These are phyloP conservation scores for Ganoderma lingzhi DNA, from an alignment of 1,284 basidiomycete species.

Conservation along the genomic window DNA sequence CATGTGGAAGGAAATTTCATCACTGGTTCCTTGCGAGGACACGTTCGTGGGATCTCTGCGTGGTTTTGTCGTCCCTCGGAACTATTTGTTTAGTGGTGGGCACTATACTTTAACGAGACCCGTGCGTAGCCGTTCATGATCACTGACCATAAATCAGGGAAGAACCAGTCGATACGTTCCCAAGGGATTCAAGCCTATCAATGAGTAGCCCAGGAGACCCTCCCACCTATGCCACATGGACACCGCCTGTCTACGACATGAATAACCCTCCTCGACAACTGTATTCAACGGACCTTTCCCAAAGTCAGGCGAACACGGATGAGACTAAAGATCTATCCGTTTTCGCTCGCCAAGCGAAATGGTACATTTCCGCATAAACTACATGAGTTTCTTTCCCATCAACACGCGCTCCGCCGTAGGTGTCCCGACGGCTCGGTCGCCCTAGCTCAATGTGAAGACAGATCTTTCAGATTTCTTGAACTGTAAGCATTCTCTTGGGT, in stretches of 20 bases:
- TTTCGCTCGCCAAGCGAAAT: slow-evolving; percentile 60
- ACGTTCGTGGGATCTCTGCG: background rate
- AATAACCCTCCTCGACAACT: slow-evolving; percentile 11
- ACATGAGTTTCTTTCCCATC: slow-evolving; percentile 10
- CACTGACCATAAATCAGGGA: background rate
- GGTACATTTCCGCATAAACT: slow-evolving; percentile 43
- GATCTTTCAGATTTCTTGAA: slow-evolving; percentile 58
- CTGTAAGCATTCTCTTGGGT: slow-evolving; percentile 41
- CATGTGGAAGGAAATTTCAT: background rate
- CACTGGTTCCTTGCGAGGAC: background rate
- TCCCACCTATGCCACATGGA: slow-evolving; percentile 15
- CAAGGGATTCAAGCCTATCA: background rate
- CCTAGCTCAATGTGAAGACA: slow-evolving; percentile 69
- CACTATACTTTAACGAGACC: background rate
- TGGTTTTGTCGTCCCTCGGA: background rate
- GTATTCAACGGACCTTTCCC: slow-evolving; percentile 13
- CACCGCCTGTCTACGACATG: slow-evolving; percentile 27
- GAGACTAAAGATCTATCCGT: slow-evolving; percentile 13
- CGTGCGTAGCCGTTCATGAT: background rate
- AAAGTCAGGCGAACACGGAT: too few species aligned
- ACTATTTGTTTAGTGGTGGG: background rate
- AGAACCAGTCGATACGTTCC: background rate
- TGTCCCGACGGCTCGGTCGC: slow-evolving; percentile 69
- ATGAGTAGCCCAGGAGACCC: background rate
- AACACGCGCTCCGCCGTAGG: slow-evolving; percentile 48